Conservation (phyloP, 345 rosid species). For the Aethionema arabicum region DNA sequence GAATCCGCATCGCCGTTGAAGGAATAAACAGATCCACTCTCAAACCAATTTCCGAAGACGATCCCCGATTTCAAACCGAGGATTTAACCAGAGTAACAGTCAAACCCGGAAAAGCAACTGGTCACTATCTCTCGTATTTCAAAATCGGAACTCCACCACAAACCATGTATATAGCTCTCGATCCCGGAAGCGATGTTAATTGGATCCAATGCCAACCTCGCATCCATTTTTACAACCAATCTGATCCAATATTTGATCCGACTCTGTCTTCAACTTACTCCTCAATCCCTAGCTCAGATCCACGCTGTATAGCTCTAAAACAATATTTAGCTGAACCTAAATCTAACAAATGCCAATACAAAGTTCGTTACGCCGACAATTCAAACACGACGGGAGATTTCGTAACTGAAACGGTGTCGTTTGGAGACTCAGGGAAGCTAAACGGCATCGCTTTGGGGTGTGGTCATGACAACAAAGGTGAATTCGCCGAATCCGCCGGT, state of each 20-base stretch:
- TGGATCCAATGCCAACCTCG: constrained; percentile 94
- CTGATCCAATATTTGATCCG: constrained; percentile 80
- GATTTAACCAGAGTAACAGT: constrained; percentile 74
- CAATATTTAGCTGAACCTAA: constrained; percentile 56
- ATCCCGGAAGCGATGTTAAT: constrained; percentile 81
- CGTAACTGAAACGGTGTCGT: constrained; percentile 70
- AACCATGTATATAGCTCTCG: constrained; percentile 60
- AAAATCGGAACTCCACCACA: constrained; percentile 77
- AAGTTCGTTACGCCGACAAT: constrained; percentile 89
- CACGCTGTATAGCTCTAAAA: constrained; percentile 55
- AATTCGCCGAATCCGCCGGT: constrained; percentile 81
- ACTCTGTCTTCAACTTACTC: constrained; percentile 58
- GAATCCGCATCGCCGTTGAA: constrained; percentile 46
- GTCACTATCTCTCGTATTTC: constrained; percentile 77
- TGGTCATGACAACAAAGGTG: constrained; percentile 85
- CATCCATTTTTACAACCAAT: constrained; percentile 69
- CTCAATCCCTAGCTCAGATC: constrained; percentile 52
- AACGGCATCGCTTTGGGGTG: constrained; percentile 63
- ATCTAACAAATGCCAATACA: constrained; percentile 55
- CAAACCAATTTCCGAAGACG: constrained; percentile 40
- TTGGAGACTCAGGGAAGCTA: constrained; percentile 50
- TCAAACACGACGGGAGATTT: constrained; percentile 76
- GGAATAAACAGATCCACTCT: constrained; percentile 53
- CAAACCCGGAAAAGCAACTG: constrained; percentile 88
- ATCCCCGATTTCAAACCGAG: constrained; percentile 44